Base-by-base conservation (phyloP, 1,284 basidiomycete genomes). In the Fomitiporia mediterranea region DNA sequence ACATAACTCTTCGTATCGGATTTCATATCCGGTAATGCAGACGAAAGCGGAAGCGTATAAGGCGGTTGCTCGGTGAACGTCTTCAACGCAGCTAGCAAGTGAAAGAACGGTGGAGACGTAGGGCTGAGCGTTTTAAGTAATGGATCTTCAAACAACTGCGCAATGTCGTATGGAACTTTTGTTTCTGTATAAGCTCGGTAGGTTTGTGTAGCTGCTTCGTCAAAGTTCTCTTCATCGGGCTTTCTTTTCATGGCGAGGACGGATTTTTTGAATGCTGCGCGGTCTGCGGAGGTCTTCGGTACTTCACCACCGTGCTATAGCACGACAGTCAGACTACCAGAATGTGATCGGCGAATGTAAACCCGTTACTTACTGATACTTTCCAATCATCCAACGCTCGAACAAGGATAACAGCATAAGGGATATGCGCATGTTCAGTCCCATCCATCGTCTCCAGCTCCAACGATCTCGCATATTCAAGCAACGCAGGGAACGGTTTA, bases 1-100 rank as follows among this genome's bases (percentile, higher is more conserved):
- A 94, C 84, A 68, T 98, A 99, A 56, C 81, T 82, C 37, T 75
- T 69, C 0, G 95, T 97, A 62, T 89, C 89, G 3, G 95, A 86
- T 69, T 97, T 96, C 91, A 99, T 98, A 72, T 99, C 96, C 0
- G 96, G 96, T 1, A 99, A 75, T 0, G 91, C 81, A 2, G 83
- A 74, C 0, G 80, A 76, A 21, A 82, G 64, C 2, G 80, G 80
- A 11, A 80, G 71, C 0, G 72, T 74, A 58, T 76, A 66, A n/a
- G 74, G 74, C 53, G 75, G 76, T 32, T 70, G 68, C 35, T 60
- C 71, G 37, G 78, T 73, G 68, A 86, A 83, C 57, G 78, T 70
- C 34, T 80, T 76, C 30, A 99, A 78, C 0, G 94, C 86, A 17
- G 81, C 75, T n/a, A 98, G 78, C 27, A 98, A 83, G 60, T 94